Percentiles rank a stretch among this genome's conserved stretches.
Conservation (phyloP, 495 filamentous ascomycete species). For the Trichocladium uniseriatum region DNA sequence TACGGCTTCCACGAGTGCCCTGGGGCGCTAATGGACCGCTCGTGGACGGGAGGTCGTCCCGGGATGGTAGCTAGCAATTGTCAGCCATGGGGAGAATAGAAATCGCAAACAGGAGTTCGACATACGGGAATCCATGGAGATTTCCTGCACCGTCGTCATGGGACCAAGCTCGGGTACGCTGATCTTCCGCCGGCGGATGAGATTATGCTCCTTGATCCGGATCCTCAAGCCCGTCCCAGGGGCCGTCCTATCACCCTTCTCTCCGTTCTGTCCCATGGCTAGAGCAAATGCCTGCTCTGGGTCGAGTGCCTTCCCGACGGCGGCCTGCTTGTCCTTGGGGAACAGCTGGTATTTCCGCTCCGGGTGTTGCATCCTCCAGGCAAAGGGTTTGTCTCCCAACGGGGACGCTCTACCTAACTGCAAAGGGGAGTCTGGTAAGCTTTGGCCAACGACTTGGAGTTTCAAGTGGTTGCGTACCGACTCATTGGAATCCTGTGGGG, state of each 20-base stretch:
- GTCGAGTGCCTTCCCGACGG: constrained; percentile 39
- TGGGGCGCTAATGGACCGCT: constrained; percentile 58
- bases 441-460: constrained; percentile 14
- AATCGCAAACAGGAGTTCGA: constrained; percentile 65
- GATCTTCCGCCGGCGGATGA: constrained; percentile 49
- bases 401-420: constrained; percentile 28
- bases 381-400: constrained; percentile 35
- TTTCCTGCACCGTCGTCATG: constrained; percentile 60
- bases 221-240: constrained; percentile 34
- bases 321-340: constrained; percentile 37
- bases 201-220: constrained; percentile 43
- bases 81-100: constrained; percentile 10
- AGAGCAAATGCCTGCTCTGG: constrained; percentile 41
- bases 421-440: constrained; percentile 19
- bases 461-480: constrained; percentile 36
- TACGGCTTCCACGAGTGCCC: constrained; percentile 41
- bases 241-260: constrained; percentile 34
- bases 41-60: constrained; percentile 55
- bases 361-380: constrained; percentile 46
- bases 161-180: constrained; percentile 55
- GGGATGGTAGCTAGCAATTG: constrained; percentile 58
- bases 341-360: constrained; percentile 47
- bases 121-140: constrained; percentile 66
- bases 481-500: constrained; percentile 35
- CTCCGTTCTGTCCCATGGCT: constrained; percentile 37